These are phyloP conservation scores for Umbelopsis sp. DNA, from an alignment of 192 early-diverging fungal genomes.

Conservation along the genomic window DNA sequence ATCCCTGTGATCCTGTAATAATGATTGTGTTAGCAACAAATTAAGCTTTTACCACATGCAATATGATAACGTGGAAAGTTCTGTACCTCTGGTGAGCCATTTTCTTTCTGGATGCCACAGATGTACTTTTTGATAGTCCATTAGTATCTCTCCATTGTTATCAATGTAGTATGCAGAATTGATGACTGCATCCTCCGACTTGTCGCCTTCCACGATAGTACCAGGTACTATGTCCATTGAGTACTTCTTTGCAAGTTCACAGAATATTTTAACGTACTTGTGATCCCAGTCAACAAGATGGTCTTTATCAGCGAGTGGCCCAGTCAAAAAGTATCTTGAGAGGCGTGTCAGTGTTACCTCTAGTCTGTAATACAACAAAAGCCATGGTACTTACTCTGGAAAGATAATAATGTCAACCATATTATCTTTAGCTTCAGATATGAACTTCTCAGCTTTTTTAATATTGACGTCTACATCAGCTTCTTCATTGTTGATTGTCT, in stretches of 20 bases:
- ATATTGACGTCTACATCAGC: slow-evolving; percentile 17
- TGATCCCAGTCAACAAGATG: background rate
- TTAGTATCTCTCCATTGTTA: slow-evolving; percentile 24
- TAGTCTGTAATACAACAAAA: background rate
- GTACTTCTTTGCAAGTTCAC: slow-evolving; percentile 30
- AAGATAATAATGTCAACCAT: slow-evolving; percentile 33
- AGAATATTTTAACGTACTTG: background rate
- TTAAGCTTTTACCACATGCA: background rate
- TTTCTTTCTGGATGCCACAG: slow-evolving; percentile 33
- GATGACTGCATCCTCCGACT: slow-evolving; percentile 1
- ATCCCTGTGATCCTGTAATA: slow-evolving; percentile 10
- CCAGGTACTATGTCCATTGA: slow-evolving; percentile 39
- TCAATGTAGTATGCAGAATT: slow-evolving; percentile 43
- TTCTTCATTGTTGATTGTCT: slow-evolving; percentile 13
- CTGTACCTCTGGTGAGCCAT: slow-evolving; percentile 21
- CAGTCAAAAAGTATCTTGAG: slow-evolving; percentile 35
- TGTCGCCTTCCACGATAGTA: slow-evolving; percentile 32
- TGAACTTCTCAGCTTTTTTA: slow-evolving; percentile 11
- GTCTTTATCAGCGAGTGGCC: slow-evolving; percentile 9
- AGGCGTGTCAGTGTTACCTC: background rate
- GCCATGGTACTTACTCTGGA: slow-evolving; percentile 34
- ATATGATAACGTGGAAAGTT: no score
- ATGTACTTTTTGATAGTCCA: slow-evolving; percentile 31
- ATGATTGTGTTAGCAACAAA: background rate
- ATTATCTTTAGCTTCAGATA: slow-evolving; percentile 16